Base-by-base conservation (phyloP, 2,329 filamentous ascomycete species). In the Chaetomium olivaceum region DNA sequence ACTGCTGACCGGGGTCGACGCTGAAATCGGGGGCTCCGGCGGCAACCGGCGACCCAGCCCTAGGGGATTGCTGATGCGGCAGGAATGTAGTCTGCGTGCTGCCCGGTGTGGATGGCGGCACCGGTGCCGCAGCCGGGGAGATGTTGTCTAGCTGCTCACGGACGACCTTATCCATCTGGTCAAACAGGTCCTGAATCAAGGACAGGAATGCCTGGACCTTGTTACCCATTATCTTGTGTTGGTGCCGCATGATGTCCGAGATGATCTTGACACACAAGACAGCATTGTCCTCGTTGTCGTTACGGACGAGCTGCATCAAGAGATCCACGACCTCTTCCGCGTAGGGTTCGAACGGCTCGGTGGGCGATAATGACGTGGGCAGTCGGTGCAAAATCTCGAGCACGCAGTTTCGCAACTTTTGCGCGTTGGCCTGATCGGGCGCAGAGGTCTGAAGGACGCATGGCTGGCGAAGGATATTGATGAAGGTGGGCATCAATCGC, bases 241-340 rank as follows among this genome's bases (percentile, higher is more conserved):
- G 94, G 75, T 97, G 92, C 58, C 95, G 89, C 84, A 96, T 92
- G 70, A 98, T 89, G 75, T 99, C 95, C 82, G 97, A 97, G 60
- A 96, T 92, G 16, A 94, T 96, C 82, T 99, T 99, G 80, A 99
- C 92, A 76, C 94, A 97, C 68, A 99, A 81, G n/a, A 96, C 92
- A 2, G 94, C 95, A 83, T 99, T 99, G 69, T 99, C 95, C 79
- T 99, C 95, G 73, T 99, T 99, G 78, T 99, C 95, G 51, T 88
- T 90, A 71, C 90, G 89, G 66, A 98, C 93, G 65, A 99, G 81
- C 62, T 87, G 86, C 88, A 98, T 94, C 69, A 98, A 84, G 70
- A 96, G 84, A 75, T 97, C 93, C 66, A 97, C 92, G 67, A 96
- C 89, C 75, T 96, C 92, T 70, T 89, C 86, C 48, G 94, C 93